Evolutionary conservation across 2,329 filamentous ascomycete species (phyloP), one percentile per base, ranked within the genome.

Genomic region (Trichoderma polysporum): DNA sequence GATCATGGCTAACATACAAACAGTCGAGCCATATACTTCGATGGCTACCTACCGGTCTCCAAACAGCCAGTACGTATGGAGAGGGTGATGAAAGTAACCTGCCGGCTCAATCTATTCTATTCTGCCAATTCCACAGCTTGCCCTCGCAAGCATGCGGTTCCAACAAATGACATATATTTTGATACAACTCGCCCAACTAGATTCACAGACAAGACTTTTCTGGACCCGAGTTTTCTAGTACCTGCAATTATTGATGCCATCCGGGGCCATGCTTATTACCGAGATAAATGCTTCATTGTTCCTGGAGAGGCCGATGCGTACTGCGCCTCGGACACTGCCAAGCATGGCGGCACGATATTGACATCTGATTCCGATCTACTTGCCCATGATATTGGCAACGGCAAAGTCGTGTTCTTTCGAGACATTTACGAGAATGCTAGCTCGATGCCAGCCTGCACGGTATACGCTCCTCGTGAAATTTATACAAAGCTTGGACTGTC

Each of bases 331-430:
- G 83, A 88, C 62, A 83, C 91, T 7, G 82, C 82, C n/a, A 69
- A 79, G 2, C 74, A 82, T 33, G 81, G 84, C 2, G 87, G 86
- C 0, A 80, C 82, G 1, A 84, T 93, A 15, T 78, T 97, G 7
- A 96, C 93, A 0, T 89, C 88, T n/a, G 94, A 98, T 73, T 96
- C 93, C 0, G 94, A 98, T 74, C 83, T 97, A 9, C 80, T 97
- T 0, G 83, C 94, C 0, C 89, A 94, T 74, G 85, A 92, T 67
- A 82, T 94, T 9, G 90, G 89, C 0, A 70, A 83, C 1, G 90
- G 90, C 0, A 81, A 83, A 1, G 87, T 97, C 0, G 81, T 88
- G 0, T 89, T 94, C 66, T 85, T 97, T 33, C 82, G 85, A 66
- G 90, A 92, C 56, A 76, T 94, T 1, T 82, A 86, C 37, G 37